Conservation (phyloP, 352 stramenopile genomes). For the Pythium myriotylum region DNA sequence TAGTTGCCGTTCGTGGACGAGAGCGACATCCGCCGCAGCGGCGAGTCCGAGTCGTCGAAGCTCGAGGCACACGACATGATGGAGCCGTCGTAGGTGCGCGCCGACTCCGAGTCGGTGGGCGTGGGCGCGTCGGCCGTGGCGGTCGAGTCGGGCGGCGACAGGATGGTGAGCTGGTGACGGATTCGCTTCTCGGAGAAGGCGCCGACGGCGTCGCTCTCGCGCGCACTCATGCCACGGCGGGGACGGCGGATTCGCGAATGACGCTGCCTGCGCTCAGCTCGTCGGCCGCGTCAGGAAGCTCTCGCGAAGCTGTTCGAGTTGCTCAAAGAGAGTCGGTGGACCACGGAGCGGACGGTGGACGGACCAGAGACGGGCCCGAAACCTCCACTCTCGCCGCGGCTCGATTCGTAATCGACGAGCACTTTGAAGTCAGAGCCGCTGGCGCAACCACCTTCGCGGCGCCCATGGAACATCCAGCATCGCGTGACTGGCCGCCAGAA, state of each 20-base stretch:
- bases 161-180: conserved; percentile 27
- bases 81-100: conserved; percentile 14
- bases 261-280: conserved; percentile 2
- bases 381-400: conserved; percentile 2
- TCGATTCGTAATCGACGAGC: conserved; percentile 10
- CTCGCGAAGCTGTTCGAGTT: conserved; percentile 13
- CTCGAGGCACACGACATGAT: conserved; percentile 26
- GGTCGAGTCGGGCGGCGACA: conserved; percentile 16
- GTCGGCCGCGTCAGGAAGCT: neutral
- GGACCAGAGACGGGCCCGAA: conserved; percentile 5
- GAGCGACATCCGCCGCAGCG: conserved; percentile 43
- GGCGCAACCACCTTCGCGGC: no score
- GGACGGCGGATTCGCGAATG: conserved; percentile 21
- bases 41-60: conserved; percentile 23
- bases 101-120: conserved; percentile 22
- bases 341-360: conserved; percentile 12
- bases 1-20: conserved; percentile 46
- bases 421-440: neutral
- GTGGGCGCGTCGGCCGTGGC: neutral
- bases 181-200: conserved; percentile 25
- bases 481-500: no score
- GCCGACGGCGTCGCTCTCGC: conserved; percentile 1
- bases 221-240: conserved; percentile 17
- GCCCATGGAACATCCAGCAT: no score
- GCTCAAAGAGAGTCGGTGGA: conserved; percentile 35